Base-by-base conservation (phyloP, 2,329 filamentous ascomycete species). In the Phialophora tarda region DNA sequence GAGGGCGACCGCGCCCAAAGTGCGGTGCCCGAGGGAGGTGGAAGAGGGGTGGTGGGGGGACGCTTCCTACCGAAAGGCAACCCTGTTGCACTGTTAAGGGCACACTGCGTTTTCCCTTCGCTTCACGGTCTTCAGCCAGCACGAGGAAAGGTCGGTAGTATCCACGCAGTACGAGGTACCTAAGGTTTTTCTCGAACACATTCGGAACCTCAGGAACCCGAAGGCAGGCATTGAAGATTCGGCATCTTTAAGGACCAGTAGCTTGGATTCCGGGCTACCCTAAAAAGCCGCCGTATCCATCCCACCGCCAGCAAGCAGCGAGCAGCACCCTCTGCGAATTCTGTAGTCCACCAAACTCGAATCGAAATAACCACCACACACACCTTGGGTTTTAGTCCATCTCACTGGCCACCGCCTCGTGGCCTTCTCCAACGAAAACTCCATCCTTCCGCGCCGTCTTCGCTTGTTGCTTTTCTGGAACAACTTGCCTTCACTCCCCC, bases 271-370 rank as follows among this genome's bases (percentile, higher is more conserved):
- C 57, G 41, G 57, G 38, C 30, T 17, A 59, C 44, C 30, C 30
- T 48, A 59, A 59, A 28, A 59, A 32, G 30, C 12, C 26, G 23
- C 30, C 17, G 26, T 24, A 59, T 48, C 17, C 38, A 44, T 44
- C 38, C 17, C 38, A 44, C 38, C 1, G 6, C 38, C 32, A 34
- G 32, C 30, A 32, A 32, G 10, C 14, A 41, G 38, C 14, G 6
- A n/a, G 38, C 38, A 44, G 38, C 38, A 24, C 1, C 3, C 10
- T 44, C 59, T 61, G 59, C 59, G 59, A 61, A 61, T 61, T 61
- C 47, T 61, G 48, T 21, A 23, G 59, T 10, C 59, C 59, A 61
- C 59, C 59, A 61, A 61, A 61, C 59, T 61, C 59, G 59, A 61
- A 61, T 54, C n/a, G 59, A 61, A 61, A 51, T 50, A 53, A 28